A percentile compares a stretch with the other conserved stretches of the same genome.
Evolutionary conservation across 345 rosid genomes (phyloP).

Genomic region (Eucalyptus virginea): DNA sequence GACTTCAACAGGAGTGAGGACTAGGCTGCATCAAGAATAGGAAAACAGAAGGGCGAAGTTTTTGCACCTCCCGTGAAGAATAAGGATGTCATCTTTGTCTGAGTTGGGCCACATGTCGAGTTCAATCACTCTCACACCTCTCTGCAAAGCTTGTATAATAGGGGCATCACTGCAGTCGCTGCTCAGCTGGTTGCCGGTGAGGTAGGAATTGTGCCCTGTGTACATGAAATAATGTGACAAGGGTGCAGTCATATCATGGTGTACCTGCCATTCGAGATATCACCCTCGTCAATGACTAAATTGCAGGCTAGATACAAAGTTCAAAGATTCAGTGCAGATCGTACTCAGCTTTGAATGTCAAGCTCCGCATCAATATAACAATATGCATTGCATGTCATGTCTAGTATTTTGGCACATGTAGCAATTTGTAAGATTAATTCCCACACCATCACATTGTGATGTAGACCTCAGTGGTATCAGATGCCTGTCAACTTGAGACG

Average conservation of each 20-base stretch:
- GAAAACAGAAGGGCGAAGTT: neutral
- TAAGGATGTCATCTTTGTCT: slow-evolving; percentile 50
- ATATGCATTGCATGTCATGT: neutral
- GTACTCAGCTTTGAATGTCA: neutral
- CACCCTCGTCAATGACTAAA: neutral
- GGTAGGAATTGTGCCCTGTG: slow-evolving; percentile 96
- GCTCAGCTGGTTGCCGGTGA: slow-evolving; percentile 93
- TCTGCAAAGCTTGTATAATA: slow-evolving; percentile 56
- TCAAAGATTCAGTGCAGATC: neutral
- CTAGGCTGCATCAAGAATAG: neutral
- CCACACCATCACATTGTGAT: neutral
- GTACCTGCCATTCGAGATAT: slow-evolving; percentile 42
- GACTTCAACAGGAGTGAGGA: neutral
- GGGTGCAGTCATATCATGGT: slow-evolving; percentile 86
- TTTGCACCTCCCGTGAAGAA: slow-evolving; percentile 88
- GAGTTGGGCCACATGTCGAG: slow-evolving; percentile 96
- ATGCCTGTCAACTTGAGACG: neutral
- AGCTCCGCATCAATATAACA: neutral
- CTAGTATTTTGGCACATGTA: neutral
- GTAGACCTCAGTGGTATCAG: neutral
- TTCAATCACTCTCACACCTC: slow-evolving; percentile 85
- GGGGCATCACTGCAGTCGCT: slow-evolving; percentile 96
- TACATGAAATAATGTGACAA: slow-evolving; percentile 84
- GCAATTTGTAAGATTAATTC: neutral
- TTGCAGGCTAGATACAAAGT: neutral